phyloP scores from a whole-genome alignment of 2,329 filamentous ascomycete genomes.

The Laburnicola sp. region DNA sequence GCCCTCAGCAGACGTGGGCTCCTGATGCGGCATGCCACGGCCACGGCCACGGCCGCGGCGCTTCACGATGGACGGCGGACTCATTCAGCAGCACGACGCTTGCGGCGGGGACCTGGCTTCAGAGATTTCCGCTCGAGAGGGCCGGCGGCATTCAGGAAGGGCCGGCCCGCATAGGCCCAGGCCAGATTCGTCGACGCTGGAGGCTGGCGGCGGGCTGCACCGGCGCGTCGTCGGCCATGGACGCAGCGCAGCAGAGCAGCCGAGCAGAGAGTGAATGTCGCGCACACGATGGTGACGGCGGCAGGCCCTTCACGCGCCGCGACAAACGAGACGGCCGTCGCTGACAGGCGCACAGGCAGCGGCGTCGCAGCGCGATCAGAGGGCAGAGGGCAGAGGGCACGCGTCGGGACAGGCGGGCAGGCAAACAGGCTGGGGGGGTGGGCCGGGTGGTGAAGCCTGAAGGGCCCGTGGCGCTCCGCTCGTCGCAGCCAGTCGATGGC shows the following conservation, averaged over 20 bases:
- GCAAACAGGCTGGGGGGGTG: slow-evolving; percentile 16
- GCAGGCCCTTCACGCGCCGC: slow-evolving; percentile 2
- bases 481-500: slow-evolving; percentile 30
- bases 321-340: slow-evolving; percentile 15
- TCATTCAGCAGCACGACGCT: slow-evolving; percentile 4
- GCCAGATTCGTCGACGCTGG: slow-evolving; percentile 21
- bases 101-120: slow-evolving; percentile 9
- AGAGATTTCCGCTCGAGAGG: slow-evolving; percentile 26
- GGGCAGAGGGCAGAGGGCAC: not conserved
- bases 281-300: slow-evolving; percentile 10
- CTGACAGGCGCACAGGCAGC: not conserved
- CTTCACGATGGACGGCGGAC: slow-evolving; percentile 2
- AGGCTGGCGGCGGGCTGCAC: slow-evolving; percentile 25
- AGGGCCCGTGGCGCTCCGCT: not conserved
- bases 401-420: slow-evolving; percentile 12
- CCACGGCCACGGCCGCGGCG: slow-evolving; percentile 15
- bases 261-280: slow-evolving; percentile 2
- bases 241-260: not conserved
- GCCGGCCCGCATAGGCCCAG: slow-evolving; percentile 38
- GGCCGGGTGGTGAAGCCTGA: not conserved
- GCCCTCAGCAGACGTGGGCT: slow-evolving; percentile 19
- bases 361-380: slow-evolving; percentile 1
- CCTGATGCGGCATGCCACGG: slow-evolving; percentile 17
- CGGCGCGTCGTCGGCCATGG: slow-evolving; percentile 17
- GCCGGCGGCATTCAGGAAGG: slow-evolving; percentile 29